Base-by-base conservation (phyloP, 1,284 basidiomycete species). In the Microstroma glucosiphilum region DNA sequence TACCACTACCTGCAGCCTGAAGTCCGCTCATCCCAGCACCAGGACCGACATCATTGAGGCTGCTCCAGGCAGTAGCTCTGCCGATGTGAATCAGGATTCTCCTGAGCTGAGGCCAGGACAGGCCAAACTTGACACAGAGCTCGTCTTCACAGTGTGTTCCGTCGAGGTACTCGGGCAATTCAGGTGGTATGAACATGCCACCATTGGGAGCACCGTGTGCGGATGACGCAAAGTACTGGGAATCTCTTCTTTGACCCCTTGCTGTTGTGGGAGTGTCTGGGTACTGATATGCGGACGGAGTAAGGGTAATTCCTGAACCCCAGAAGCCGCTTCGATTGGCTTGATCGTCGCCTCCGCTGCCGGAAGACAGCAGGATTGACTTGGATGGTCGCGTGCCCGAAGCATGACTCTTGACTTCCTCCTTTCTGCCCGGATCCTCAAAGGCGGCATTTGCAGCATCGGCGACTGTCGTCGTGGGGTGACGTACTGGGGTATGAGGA, bases 141-240 rank as follows among this genome's bases (percentile, higher is more conserved):
- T 96, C 92, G 79, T 96, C 93, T 1, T 91, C 88, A 79, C 92
- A 89, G 80, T 92, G 91, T 62, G 88, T 87, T 3, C 92, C 92
- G 73, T 96, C 88, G 12, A 96, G 82, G 61, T 89, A 80, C 4
- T 82, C 71, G 23, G 86, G 73, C 43, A 96, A 73, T 26, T 87
- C 87, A 6, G 71, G 48, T 0, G 78, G 73, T 13, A 77, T 60
- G 3, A 46, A 37, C 9, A 56, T 25, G 2, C 48, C 17, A 17
- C 60, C 57, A 21, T 21, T 48, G 17, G 43, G 3, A 3, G 6
- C 43, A 6, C 43, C 43, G 43, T 21, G 17, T 17, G 15, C 15
- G 6, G 17, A n/a, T 17, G 21, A 48, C 6, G 17, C 21, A 48
- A 48, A 48, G 43, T 48, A 48, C 43, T 17, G 15, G 6, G 43